Conservation (phyloP, 2,329 filamentous ascomycete species). For the Paracoccidioides brasiliensis region DNA sequence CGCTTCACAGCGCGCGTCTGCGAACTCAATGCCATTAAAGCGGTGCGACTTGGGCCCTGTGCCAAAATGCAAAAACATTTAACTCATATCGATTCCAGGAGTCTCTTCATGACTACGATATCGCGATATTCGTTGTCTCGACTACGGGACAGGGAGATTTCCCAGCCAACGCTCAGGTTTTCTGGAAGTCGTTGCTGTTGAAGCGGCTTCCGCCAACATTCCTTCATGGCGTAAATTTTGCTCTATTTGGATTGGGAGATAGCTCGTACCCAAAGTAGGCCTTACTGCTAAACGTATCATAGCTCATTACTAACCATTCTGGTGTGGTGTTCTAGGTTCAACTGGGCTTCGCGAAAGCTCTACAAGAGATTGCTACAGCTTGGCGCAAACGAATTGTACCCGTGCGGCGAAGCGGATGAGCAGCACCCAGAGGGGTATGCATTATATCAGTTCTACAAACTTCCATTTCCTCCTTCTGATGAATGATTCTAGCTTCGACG, state of each 20-base stretch:
- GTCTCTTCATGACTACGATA: constrained; percentile 22
- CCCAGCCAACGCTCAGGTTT: constrained; percentile 63
- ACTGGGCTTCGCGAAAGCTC: constrained; percentile 83
- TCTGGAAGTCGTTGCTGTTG: constrained; percentile 76
- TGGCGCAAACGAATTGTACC: constrained; percentile 63
- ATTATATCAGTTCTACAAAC: not conserved
- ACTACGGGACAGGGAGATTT: constrained; percentile 93
- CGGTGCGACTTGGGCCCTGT: constrained; percentile 43
- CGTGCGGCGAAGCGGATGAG: constrained; percentile 78
- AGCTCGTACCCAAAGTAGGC: constrained; percentile 81
- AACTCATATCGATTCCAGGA: constrained; percentile 15
- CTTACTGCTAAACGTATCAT: not conserved
- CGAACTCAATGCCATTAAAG: constrained; percentile 62
- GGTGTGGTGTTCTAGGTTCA: constrained; percentile 48
- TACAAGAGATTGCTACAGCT: constrained; percentile 73
- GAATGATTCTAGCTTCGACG: constrained; percentile 51
- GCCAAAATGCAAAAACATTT: not conserved
- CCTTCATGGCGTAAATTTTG: constrained; percentile 57
- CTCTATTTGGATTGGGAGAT: constrained; percentile 83
- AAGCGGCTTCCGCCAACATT: constrained; percentile 62
- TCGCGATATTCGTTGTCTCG: constrained; percentile 61
- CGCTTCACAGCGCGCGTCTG: constrained; percentile 63
- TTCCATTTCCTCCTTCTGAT: not conserved
- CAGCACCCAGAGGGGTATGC: constrained; percentile 80
- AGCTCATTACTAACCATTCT: not conserved